Percentiles rank a stretch among this genome's conserved stretches.
Conservation (phyloP, 257 asterid genomes). For the Fraxinus cuspidata region DNA sequence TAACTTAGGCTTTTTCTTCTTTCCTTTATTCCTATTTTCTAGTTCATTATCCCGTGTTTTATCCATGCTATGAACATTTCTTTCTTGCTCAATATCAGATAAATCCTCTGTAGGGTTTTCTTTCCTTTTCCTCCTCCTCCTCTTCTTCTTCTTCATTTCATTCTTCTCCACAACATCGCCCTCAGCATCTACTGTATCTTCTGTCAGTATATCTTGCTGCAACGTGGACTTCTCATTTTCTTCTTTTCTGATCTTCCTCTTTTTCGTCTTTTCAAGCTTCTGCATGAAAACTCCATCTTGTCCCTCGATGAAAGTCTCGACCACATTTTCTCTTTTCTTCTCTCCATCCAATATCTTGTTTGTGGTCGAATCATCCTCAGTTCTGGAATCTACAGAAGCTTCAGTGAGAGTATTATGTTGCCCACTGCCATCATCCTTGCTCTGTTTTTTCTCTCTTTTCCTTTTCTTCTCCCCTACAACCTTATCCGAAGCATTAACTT, state of each 20-base stretch:
- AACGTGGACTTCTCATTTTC: slow-evolving; percentile 22
- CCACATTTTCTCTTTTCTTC: slow-evolving; percentile 8
- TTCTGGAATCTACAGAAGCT: not conserved
- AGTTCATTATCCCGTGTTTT: slow-evolving; percentile 13
- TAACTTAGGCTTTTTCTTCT: slow-evolving; percentile 27
- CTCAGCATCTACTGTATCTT: slow-evolving; percentile 17
- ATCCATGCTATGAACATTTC: slow-evolving; percentile 10
- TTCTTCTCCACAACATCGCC: slow-evolving; percentile 9
- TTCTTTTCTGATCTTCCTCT: not conserved
- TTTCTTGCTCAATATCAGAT: slow-evolving; percentile 18
- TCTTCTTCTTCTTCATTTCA: slow-evolving; percentile 34
- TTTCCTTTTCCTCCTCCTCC: slow-evolving; percentile 12
- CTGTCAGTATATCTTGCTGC: slow-evolving; percentile 19
- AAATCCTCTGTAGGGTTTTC: slow-evolving; percentile 21
- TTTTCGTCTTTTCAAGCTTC: slow-evolving; percentile 12
- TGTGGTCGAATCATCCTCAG: not conserved
- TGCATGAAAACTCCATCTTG: not conserved
- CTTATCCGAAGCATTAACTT: slow-evolving; percentile 11
- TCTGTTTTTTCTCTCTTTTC: slow-evolving; percentile 22
- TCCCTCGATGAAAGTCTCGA: not conserved
- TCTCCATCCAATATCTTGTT: slow-evolving; percentile 1
- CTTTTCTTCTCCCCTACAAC: slow-evolving; percentile 30
- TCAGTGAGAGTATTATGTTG: slow-evolving; percentile 10
- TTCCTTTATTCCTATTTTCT: slow-evolving; percentile 18
- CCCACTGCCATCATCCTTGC: slow-evolving; percentile 16